Percentiles rank a stretch among this genome's conserved stretches.
Evolutionary conservation across 192 early-diverging fungal species (phyloP).

Genomic region (Backusella psychrophila): DNA sequence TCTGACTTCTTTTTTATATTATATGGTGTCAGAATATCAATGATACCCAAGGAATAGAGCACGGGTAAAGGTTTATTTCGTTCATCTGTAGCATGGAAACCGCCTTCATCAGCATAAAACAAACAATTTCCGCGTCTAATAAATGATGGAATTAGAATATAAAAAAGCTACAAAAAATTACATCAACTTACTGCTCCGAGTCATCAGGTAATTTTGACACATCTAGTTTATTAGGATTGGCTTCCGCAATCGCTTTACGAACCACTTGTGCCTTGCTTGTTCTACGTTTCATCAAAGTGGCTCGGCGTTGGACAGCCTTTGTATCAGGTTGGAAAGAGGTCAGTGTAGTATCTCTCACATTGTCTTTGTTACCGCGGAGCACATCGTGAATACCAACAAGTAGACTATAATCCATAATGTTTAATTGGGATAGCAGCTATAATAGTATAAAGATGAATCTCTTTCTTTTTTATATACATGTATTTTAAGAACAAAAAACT

Average conservation of each 20-base stretch:
- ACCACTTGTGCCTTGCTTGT: slow-evolving; percentile 55
- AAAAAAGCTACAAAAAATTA: too few species aligned
- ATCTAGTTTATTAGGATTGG: slow-evolving; percentile 61
- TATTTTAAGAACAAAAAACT: too few species aligned
- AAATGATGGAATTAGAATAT: too few species aligned
- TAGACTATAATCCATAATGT: slow-evolving; percentile 76
- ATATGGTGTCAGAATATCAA: too few species aligned
- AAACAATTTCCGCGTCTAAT: too few species aligned
- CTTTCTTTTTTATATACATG: too few species aligned
- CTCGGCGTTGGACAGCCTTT: slow-evolving; percentile 41
- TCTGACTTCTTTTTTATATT: too few species aligned
- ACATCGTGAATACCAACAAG: slow-evolving; percentile 94
- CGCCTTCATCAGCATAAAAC: too few species aligned
- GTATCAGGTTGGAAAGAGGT: slow-evolving; percentile 71
- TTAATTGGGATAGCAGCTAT: slow-evolving; percentile 51
- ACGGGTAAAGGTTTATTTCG: too few species aligned
- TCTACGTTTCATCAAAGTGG: slow-evolving; percentile 43
- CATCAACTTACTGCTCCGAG: slow-evolving; percentile 1
- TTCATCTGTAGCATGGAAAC: too few species aligned
- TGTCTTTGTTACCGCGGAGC: slow-evolving; percentile 81
- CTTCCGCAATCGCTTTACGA: slow-evolving; percentile 51
- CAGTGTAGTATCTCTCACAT: slow-evolving; percentile 90
- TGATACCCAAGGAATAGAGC: too few species aligned
- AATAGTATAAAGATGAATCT: slow-evolving; percentile 36
- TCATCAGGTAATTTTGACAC: slow-evolving; percentile 60